Percentiles rank a stretch among this genome's conserved stretches.
Conservation (phyloP, 805 yeast species). For the Nakazawaea molendinolei region DNA sequence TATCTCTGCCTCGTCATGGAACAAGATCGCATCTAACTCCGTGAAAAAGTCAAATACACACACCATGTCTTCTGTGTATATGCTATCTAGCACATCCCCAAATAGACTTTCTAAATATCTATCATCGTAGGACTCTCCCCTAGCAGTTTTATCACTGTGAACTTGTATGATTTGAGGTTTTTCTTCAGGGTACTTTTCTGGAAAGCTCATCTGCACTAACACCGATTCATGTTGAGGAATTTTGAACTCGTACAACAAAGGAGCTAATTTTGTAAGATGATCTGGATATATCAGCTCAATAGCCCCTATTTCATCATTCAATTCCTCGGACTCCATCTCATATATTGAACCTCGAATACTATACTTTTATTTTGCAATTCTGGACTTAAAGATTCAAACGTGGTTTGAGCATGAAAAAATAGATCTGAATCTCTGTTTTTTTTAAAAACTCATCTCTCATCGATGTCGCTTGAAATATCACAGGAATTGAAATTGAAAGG, state of each 20-base stretch:
- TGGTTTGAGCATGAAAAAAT: no score
- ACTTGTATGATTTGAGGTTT: conserved; percentile 63
- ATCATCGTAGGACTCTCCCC: conserved; percentile 25
- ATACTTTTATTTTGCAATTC: no score
- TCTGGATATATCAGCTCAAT: conserved; percentile 85
- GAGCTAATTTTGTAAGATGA: conserved; percentile 32
- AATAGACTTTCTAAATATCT: conserved; percentile 43
- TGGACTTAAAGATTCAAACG: no score
- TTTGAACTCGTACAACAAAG: conserved; percentile 37
- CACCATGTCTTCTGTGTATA: conserved; percentile 58
- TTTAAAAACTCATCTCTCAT: no score
- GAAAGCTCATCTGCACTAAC: conserved; percentile 64
- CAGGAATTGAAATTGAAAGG: conserved; percentile 38
- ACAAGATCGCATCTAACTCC: conserved; percentile 53
- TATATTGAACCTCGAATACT: no score
- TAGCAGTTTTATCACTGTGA: conserved; percentile 14
- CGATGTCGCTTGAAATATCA: conserved; percentile 10
- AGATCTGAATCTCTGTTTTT: no score
- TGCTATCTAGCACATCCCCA: conserved; percentile 43
- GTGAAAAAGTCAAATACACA: conserved; percentile 73
- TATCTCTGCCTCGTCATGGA: conserved; percentile 25
- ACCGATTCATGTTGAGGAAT: conserved; percentile 60
- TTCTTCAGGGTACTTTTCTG: conserved; percentile 58
- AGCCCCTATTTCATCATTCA: conserved; percentile 71
- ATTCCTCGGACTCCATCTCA: conserved; percentile 35